These are phyloP conservation scores for Dichomitus squalens DNA, from an alignment of 1,284 basidiomycete genomes.

Conservation along the genomic window DNA sequence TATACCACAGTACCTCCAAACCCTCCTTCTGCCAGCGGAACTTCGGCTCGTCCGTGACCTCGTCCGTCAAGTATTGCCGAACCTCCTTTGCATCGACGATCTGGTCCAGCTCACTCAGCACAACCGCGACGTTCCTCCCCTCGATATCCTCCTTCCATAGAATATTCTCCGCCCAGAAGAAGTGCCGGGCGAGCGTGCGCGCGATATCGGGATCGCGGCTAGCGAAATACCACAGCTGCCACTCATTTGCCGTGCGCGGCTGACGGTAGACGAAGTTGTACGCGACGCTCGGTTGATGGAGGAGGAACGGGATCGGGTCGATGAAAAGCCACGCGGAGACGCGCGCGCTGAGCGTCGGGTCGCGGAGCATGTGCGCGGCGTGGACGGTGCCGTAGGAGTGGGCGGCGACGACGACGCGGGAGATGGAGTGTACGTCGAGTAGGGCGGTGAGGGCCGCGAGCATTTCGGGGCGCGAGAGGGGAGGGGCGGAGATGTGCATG, in stretches of 20 bases:
- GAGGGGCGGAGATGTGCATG: constrained; percentile 55
- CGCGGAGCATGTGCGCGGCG: constrained; percentile 49
- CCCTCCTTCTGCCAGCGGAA: constrained; percentile 39
- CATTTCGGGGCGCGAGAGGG: constrained; percentile 43
- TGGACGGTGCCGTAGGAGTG: constrained; percentile 71
- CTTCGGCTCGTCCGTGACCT: constrained; percentile 29
- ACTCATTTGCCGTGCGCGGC: constrained; percentile 57
- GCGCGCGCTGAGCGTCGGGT: constrained; percentile 31
- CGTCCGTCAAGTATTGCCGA: constrained; percentile 52
- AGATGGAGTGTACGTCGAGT: constrained; percentile 45
- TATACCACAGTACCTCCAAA: constrained; percentile 55
- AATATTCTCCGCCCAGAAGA: constrained; percentile 66
- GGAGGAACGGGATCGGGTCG: constrained; percentile 65
- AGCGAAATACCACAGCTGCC: constrained; percentile 71
- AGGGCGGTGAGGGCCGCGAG: constrained; percentile 41
- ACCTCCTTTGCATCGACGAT: constrained; percentile 56
- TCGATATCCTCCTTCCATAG: constrained; percentile 61
- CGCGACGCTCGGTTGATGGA: constrained; percentile 61
- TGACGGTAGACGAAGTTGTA: constrained; percentile 66
- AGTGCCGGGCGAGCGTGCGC: constrained; percentile 55
- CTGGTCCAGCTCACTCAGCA: constrained; percentile 58
- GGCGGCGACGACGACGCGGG: constrained; percentile 46
- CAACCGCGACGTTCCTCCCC: constrained; percentile 38
- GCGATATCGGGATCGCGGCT: constrained; percentile 64
- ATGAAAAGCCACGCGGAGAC: constrained; percentile 51